Evolutionary conservation across 2,329 filamentous ascomycete species (phyloP).

Genomic region (Nannizzia gypsea): DNA sequence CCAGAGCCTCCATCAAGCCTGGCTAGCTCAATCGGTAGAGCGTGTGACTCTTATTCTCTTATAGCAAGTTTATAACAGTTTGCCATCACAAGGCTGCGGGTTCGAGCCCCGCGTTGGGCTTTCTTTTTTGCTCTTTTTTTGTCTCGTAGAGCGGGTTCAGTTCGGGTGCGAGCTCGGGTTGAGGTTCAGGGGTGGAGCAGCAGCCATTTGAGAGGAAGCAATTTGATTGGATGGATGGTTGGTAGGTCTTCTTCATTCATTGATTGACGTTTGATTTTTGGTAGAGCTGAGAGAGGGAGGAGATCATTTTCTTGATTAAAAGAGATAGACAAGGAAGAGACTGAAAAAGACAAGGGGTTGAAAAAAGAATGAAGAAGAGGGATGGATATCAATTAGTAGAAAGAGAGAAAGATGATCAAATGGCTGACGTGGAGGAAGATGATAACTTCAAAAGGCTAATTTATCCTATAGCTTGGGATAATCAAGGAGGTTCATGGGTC

Average conservation of each 20-base stretch:
- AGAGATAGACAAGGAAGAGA: not conserved
- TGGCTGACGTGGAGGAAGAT: not conserved
- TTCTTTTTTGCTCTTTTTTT: not conserved
- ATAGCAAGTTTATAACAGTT: not conserved
- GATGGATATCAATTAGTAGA: not conserved
- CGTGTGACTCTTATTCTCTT: constrained; percentile 50
- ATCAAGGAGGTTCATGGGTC: not conserved
- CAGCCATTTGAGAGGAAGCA: not conserved
- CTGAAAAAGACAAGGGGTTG: not conserved
- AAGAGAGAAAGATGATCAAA: not conserved
- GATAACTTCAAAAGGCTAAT: not conserved
- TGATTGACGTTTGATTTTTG: not conserved
- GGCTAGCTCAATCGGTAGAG: constrained; percentile 59
- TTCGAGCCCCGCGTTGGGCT: constrained; percentile 2
- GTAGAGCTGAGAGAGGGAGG: not conserved
- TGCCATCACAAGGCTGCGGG: not conserved
- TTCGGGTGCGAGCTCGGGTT: not conserved
- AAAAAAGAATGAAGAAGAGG: not conserved
- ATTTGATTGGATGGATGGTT: not conserved
- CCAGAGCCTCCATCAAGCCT: not conserved
- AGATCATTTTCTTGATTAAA: not conserved
- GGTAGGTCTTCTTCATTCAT: not conserved
- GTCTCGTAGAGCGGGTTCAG: not conserved
- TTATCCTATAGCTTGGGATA: not conserved
- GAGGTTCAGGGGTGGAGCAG: too few relatives aligned